Evolutionary conservation across 768 basidiomycete species (phyloP), one percentile per base, ranked within the genome.

Genomic region (Tephrocybe rancida): DNA sequence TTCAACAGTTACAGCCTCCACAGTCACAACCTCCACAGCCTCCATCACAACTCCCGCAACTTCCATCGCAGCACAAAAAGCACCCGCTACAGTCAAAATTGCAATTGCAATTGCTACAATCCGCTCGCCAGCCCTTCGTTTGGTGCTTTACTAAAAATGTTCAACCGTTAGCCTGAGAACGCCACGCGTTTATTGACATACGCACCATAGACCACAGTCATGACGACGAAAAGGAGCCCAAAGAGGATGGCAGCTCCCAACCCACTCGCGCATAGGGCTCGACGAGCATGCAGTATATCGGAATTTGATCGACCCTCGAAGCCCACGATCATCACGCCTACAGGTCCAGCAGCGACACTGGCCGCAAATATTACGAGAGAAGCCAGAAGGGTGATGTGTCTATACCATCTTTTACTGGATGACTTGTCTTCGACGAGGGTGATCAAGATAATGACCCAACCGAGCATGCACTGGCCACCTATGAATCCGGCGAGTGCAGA

Each of bases 41-140:
- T 5, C 49, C 37, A 26, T 29, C 27, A 43, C 38, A 42, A 22
- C 32, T 35, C 9, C 25, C 26, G 22, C 51, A 52, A 7, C 51
- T 21, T 10, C 21, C 10, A 16, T 44, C 11, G 30, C 51, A 45
- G 16, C 30, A 32, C 7, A 32, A 32, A 13, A 6, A 32, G 30
- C 30, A 32, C 6, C 30, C 30, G 70, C 4, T 90, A 90, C 67
- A 32, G 13, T 32, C 30, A 32, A 6, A 32, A 13, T 32, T 32
- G 30, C 30, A 32, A 32, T 32, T 32, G 30, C 30, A 32, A 32
- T 32, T 32, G 6, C 30, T 32, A 13, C 30, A 32, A 32, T 13
- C 6, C 13, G 6, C 30, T 7, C 13, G 30, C 6, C 30, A 32
- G 30, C 13, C 30, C 30, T 13, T 6, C 30, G 7, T 44, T n/a